Conservation (phyloP, 2,329 filamentous ascomycete species). For the Alternaria postmessia region DNA sequence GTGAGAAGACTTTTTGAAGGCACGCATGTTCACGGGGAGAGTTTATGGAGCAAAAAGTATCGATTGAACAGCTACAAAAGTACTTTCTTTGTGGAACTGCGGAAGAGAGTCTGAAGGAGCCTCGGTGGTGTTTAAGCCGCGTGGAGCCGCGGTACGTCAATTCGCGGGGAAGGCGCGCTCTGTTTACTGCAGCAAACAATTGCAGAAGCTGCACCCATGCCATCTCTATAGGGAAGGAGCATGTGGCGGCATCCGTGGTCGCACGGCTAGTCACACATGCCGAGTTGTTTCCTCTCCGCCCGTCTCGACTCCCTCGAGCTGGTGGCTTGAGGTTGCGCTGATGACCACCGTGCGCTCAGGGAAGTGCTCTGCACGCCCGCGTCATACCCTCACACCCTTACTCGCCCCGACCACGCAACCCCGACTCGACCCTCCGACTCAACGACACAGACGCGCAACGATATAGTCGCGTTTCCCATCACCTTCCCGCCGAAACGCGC, state of each 20-base stretch:
- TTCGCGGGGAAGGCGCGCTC: slow-evolving; percentile 28
- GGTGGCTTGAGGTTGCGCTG: slow-evolving; percentile 7
- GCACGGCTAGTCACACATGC: not conserved
- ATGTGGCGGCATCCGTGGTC: not conserved
- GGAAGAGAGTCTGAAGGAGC: slow-evolving; percentile 23
- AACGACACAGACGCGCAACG: not conserved
- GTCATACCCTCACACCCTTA: slow-evolving; percentile 10
- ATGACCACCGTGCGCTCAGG: slow-evolving; percentile 20
- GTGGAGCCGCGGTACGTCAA: slow-evolving; percentile 32
- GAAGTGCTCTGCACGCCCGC: slow-evolving; percentile 11
- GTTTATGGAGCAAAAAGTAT: slow-evolving; percentile 17
- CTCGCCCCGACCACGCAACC: slow-evolving; percentile 1
- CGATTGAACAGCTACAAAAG: slow-evolving; percentile 27
- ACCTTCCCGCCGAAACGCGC: not conserved
- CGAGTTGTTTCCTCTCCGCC: slow-evolving; percentile 2
- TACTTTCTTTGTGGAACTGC: slow-evolving; percentile 24
- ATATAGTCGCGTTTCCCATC: not conserved
- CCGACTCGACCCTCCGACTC: slow-evolving; percentile 1
- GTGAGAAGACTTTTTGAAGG: slow-evolving; percentile 42
- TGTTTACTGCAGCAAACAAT: slow-evolving; percentile 25
- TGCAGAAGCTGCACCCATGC: slow-evolving; percentile 1
- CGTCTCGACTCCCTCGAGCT: slow-evolving; percentile 1
- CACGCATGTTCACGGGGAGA: slow-evolving; percentile 43
- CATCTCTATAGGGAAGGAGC: slow-evolving; percentile 14
- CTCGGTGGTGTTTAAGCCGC: slow-evolving; percentile 39